Conservation (phyloP, 768 basidiomycete genomes). For the Serendipita indica region DNA sequence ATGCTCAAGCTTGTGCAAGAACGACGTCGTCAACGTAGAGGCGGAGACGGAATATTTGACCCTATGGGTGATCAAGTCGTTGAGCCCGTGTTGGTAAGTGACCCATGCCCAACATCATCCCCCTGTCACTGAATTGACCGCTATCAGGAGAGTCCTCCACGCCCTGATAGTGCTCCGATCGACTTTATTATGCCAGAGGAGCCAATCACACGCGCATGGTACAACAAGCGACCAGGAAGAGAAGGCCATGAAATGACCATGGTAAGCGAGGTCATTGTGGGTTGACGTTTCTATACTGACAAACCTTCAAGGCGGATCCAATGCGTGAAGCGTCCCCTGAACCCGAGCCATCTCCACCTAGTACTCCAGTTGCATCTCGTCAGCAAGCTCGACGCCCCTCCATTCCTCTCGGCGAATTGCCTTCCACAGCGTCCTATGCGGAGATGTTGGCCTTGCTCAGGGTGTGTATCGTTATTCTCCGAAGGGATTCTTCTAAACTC, state of each 20-base stretch:
- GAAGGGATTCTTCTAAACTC: conserved; percentile 2
- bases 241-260: neutral
- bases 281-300: neutral
- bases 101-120: neutral
- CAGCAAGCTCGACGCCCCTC: neutral
- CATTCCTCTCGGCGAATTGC: conserved; percentile 1
- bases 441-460: conserved; percentile 45
- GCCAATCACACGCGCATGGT: conserved; percentile 8
- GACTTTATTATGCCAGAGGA: conserved; percentile 5
- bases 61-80: conserved; percentile 8
- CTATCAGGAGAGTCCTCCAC: neutral
- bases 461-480: conserved; percentile 12
- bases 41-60: conserved; percentile 12
- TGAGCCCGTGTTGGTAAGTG: neutral
- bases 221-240: neutral
- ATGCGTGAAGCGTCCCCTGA: neutral
- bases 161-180: conserved; percentile 12
- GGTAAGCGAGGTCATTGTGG: neutral
- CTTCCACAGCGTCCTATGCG: conserved; percentile 36
- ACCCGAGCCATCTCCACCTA: neutral
- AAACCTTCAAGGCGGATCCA: neutral
- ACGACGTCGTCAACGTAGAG: conserved; percentile 5
- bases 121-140: neutral
- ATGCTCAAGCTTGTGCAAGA: conserved; percentile 7
- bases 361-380: neutral